Evolutionary conservation across 2,329 filamentous ascomycete species (phyloP).

Genomic region (Verticillium klebahnii): DNA sequence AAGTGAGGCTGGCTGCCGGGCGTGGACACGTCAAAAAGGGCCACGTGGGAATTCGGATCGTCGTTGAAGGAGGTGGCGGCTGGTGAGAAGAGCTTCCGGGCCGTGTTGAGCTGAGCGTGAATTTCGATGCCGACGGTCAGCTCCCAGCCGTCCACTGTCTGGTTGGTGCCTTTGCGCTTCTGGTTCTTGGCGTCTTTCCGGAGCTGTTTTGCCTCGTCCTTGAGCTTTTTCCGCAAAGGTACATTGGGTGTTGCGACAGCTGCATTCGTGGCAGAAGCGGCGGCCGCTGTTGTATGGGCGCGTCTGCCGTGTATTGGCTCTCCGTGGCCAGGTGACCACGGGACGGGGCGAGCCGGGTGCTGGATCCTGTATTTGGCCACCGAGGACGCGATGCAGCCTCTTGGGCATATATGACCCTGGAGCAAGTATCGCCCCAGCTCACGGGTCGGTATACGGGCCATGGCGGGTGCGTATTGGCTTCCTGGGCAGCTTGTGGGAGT

Average conservation of each 20-base stretch:
- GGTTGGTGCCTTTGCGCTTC: slow-evolving; percentile 39
- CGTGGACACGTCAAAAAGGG: slow-evolving; percentile 82
- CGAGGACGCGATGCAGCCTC: slow-evolving; percentile 33
- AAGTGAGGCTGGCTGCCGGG: slow-evolving; percentile 87
- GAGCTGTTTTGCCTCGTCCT: slow-evolving; percentile 65
- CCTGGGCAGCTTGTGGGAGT: neutral
- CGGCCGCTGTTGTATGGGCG: neutral
- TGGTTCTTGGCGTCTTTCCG: slow-evolving; percentile 57
- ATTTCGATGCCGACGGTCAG: slow-evolving; percentile 96
- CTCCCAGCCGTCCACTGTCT: slow-evolving; percentile 71
- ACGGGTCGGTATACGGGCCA: slow-evolving; percentile 38
- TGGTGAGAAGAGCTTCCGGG: slow-evolving; percentile 81
- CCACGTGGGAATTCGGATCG: slow-evolving; percentile 78
- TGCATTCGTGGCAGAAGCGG: slow-evolving; percentile 20
- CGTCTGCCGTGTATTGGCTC: neutral
- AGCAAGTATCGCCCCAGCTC: slow-evolving; percentile 46
- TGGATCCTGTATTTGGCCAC: neutral
- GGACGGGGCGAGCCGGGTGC: slow-evolving; percentile 7
- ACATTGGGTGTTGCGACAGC: slow-evolving; percentile 20
- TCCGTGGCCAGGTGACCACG: neutral
- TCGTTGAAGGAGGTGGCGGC: slow-evolving; percentile 62
- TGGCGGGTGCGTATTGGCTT: slow-evolving; percentile 16
- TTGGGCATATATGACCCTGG: slow-evolving; percentile 34
- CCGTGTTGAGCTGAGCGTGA: slow-evolving; percentile 90
- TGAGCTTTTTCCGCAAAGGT: slow-evolving; percentile 67